A percentile compares a stretch with the other conserved stretches of the same genome.
Conservation (phyloP, 2,329 filamentous ascomycete genomes). For the Huntiella savannae region DNA sequence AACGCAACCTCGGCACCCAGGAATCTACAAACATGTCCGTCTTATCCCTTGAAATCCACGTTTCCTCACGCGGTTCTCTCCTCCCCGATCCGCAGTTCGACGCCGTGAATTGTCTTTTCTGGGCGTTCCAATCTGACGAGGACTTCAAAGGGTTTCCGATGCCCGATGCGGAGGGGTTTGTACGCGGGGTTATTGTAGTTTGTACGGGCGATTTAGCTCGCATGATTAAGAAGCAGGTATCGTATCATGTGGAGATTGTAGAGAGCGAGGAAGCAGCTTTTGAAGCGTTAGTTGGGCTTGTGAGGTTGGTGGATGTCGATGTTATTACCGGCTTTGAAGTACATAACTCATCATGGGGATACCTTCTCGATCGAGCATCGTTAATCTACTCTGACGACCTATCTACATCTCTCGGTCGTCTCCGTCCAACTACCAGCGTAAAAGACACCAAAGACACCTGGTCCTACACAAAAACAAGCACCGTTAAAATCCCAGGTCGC, state of each 20-base stretch:
- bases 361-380: constrained; percentile 74
- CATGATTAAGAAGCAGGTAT: not conserved
- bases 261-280: constrained; percentile 67
- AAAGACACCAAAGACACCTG: constrained; percentile 64
- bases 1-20: constrained; percentile 43
- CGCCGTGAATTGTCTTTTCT: constrained; percentile 74
- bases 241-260: constrained; percentile 35
- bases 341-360: constrained; percentile 86
- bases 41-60: constrained; percentile 84
- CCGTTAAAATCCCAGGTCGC: constrained; percentile 76
- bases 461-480: constrained; percentile 88
- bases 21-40: constrained; percentile 90
- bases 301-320: constrained; percentile 70
- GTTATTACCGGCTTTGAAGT: constrained; percentile 91
- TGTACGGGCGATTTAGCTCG: constrained; percentile 19
- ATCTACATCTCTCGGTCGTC: constrained; percentile 52
- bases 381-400: constrained; percentile 78
- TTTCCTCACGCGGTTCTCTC: constrained; percentile 65
- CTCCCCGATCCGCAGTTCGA: constrained; percentile 82
- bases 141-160: constrained; percentile 12
- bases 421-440: not conserved
- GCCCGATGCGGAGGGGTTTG: constrained; percentile 13
- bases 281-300: constrained; percentile 69
- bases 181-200: constrained; percentile 55
- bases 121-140: constrained; percentile 63